Percentiles rank a stretch among this genome's conserved stretches.
Evolutionary conservation across 768 basidiomycete genomes (phyloP).

Genomic region (Sistotremastrum niveocremeum): DNA sequence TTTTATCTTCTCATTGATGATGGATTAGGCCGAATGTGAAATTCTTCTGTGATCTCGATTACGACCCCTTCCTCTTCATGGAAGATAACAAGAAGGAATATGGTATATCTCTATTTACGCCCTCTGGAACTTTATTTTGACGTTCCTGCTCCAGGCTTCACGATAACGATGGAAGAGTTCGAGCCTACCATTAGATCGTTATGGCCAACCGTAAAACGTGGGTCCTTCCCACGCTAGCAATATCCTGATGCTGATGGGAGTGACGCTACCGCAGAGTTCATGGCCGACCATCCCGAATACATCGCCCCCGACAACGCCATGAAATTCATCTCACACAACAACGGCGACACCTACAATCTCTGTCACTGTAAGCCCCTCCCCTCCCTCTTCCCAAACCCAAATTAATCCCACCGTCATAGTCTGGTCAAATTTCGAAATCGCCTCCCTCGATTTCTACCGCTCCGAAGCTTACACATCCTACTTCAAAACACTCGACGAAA

Average conservation of each 20-base stretch:
- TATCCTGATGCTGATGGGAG: too few relatives aligned
- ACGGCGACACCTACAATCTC: constrained; percentile 28
- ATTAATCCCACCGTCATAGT: constrained; percentile 13
- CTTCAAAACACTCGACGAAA: constrained; percentile 27
- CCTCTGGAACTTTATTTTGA: background rate
- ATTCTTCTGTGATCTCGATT: constrained; percentile 39
- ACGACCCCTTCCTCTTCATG: constrained; percentile 44
- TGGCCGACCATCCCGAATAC: constrained; percentile 20
- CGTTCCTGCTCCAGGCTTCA: constrained; percentile 34
- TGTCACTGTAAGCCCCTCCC: constrained; percentile 22
- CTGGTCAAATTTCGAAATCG: constrained; percentile 33
- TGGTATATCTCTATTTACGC: constrained; percentile 17
- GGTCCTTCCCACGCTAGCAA: background rate
- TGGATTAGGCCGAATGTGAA: constrained; percentile 32
- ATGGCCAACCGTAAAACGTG: constrained; percentile 58
- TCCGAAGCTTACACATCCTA: constrained; percentile 26
- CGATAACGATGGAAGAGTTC: constrained; percentile 63
- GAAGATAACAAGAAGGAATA: constrained; percentile 38
- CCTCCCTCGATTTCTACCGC: constrained; percentile 26
- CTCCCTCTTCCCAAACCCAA: constrained; percentile 1
- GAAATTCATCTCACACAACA: constrained; percentile 24
- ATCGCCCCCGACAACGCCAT: constrained; percentile 27
- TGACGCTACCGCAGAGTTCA: constrained; percentile 18
- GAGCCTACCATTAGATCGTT: constrained; percentile 61
- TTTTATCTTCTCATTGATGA: background rate